Percentiles rank a stretch among this genome's conserved stretches.
Conservation (phyloP, 169 alveolate genomes). For the Babesia bigemina region DNA sequence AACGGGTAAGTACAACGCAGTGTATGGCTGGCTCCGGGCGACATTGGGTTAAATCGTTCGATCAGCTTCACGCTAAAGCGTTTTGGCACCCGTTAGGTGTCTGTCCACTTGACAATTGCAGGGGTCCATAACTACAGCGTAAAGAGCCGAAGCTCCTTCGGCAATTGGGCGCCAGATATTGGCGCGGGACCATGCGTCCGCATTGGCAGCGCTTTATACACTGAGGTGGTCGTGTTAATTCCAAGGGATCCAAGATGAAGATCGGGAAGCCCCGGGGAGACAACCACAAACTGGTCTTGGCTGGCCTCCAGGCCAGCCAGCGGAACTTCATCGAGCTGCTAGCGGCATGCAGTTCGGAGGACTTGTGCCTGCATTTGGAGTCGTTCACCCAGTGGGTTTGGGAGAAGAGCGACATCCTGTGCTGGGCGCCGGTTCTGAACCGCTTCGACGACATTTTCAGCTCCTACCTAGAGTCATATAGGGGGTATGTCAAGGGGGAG, state of each 20-base stretch:
- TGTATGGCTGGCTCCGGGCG: too few species aligned
- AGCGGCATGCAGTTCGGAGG: slow-evolving; percentile 65
- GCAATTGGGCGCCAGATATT: too few species aligned
- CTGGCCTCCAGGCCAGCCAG: slow-evolving; percentile 73
- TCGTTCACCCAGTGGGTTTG: slow-evolving; percentile 83
- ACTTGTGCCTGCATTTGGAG: slow-evolving; percentile 65
- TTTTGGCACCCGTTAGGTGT: too few species aligned
- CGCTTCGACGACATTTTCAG: slow-evolving; percentile 76
- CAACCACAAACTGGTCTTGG: slow-evolving; percentile 73
- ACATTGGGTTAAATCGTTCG: too few species aligned
- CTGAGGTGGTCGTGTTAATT: background rate
- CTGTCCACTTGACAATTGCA: too few species aligned
- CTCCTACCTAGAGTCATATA: slow-evolving; percentile 58
- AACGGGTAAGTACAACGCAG: too few species aligned
- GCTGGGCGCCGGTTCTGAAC: slow-evolving; percentile 82
- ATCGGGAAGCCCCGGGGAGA: slow-evolving; percentile 80
- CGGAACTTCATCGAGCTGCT: slow-evolving; percentile 71
- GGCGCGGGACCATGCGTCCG: background rate
- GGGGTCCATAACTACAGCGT: too few species aligned
- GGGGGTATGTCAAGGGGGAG: slow-evolving; percentile 46
- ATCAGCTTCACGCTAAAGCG: too few species aligned
- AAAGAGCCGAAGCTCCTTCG: too few species aligned
- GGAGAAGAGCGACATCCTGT: slow-evolving; percentile 76
- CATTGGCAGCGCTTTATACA: background rate
- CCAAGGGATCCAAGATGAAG: slow-evolving; percentile 59